phyloP scores from a whole-genome alignment of 1,139 yeast species.

The Hansenula sp. region DNA sequence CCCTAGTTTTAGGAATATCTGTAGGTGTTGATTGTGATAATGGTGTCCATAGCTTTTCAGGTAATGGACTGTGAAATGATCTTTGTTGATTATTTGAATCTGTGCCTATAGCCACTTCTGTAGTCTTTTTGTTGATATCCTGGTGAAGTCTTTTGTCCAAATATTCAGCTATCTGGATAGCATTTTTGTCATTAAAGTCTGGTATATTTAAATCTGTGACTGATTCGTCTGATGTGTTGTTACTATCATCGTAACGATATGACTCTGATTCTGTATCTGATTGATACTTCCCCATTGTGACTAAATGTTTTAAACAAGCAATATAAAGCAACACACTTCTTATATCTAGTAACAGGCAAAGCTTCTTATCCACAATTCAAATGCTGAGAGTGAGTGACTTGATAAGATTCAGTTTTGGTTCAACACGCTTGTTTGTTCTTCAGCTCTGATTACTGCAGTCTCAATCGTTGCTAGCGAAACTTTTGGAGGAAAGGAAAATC shows the following conservation, averaged over 20 bases:
- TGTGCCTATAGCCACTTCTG: not conserved
- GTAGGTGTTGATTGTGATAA: conserved; percentile 21
- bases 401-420: no score
- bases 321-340: no score
- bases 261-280: conserved; percentile 1
- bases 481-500: no score
- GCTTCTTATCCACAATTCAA: no score
- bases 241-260: not conserved
- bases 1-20: conserved; percentile 6
- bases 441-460: no score
- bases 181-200: not conserved
- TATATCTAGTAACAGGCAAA: no score
- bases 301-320: not conserved
- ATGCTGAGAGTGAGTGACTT: no score
- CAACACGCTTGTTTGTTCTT: no score
- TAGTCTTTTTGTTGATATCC: not conserved
- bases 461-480: no score
- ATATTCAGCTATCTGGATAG: conserved; percentile 1
- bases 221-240: not conserved
- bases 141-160: not conserved
- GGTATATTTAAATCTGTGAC: not conserved
- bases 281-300: not conserved
- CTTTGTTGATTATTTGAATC: not conserved
- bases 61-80: conserved; percentile 6
- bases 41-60: conserved; percentile 18